These are phyloP conservation scores for Gossypium stocksii DNA, from an alignment of 345 rosid species.

Conservation along the genomic window DNA sequence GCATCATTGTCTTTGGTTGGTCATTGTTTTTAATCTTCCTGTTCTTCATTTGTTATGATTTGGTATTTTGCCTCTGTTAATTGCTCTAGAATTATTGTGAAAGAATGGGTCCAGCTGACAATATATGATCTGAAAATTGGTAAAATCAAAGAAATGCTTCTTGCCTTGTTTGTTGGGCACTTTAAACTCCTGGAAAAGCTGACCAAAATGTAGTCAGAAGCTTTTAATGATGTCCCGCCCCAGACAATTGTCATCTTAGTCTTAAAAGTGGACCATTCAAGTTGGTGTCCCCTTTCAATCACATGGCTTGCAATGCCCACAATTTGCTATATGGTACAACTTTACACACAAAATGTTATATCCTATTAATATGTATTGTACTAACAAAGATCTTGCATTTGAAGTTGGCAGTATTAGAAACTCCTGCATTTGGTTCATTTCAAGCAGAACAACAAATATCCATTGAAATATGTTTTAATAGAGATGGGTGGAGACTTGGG, in stretches of 20 bases:
- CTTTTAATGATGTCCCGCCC: slow-evolving; percentile 8
- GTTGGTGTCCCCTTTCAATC: neutral
- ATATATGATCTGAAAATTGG: neutral
- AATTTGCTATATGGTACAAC: neutral
- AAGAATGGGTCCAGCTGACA: neutral
- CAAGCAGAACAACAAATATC: no score
- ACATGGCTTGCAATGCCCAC: neutral
- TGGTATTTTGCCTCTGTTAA: no score
- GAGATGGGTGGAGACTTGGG: no score
- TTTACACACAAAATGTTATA: neutral
- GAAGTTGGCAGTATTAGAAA: no score
- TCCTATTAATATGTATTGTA: no score
- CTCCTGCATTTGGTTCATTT: no score
- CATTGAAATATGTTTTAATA: no score
- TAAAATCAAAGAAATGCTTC: neutral
- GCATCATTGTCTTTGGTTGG: neutral
- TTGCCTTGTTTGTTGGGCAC: neutral
- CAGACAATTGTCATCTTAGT: neutral
- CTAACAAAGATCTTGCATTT: no score
- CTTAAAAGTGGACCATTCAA: neutral
- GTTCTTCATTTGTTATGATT: neutral
- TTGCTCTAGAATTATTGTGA: neutral
- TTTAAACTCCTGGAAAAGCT: neutral
- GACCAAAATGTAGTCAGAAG: neutral
- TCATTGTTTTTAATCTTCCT: neutral